Evolutionary conservation across 768 basidiomycete genomes (phyloP).

Genomic region (Melanogaster broomeanus): DNA sequence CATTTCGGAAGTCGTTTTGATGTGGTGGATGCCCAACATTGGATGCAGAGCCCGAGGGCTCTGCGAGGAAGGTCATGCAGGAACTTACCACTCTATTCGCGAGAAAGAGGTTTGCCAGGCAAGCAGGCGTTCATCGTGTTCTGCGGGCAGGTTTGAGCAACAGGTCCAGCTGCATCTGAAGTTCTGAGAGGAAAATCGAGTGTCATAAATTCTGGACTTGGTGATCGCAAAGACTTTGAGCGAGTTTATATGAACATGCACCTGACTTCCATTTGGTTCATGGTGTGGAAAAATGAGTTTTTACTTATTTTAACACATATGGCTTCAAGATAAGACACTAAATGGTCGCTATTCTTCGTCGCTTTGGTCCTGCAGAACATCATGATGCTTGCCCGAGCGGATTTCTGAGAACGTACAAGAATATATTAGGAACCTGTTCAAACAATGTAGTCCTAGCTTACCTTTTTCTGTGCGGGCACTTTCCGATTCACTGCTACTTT

Average conservation of each 20-base stretch:
- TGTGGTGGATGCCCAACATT: too few relatives aligned
- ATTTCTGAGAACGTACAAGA: slow-evolving; percentile 35
- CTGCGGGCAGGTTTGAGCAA: not conserved
- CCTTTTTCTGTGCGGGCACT: slow-evolving; percentile 43
- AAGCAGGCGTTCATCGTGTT: too few relatives aligned
- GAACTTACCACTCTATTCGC: slow-evolving; percentile 9
- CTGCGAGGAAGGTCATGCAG: slow-evolving; percentile 16
- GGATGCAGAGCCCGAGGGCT: too few relatives aligned
- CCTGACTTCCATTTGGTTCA: too few relatives aligned
- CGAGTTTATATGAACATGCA: not conserved
- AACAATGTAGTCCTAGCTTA: slow-evolving; percentile 22
- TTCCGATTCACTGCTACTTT: slow-evolving; percentile 36
- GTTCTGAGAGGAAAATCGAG: not conserved
- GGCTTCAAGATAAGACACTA: not conserved
- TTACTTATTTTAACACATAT: not conserved
- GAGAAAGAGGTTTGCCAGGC: slow-evolving; percentile 12
- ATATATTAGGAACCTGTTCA: not conserved
- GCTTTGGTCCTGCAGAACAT: slow-evolving; percentile 75
- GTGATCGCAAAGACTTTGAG: not conserved
- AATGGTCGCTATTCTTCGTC: slow-evolving; percentile 43
- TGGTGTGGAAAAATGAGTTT: too few relatives aligned
- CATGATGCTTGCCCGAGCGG: slow-evolving; percentile 61
- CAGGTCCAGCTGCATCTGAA: not conserved
- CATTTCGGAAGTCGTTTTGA: too few relatives aligned
- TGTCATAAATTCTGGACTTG: not conserved